These are phyloP conservation scores for Hypseocharis bilobata DNA, from an alignment of 441 rosid genomes.

Conservation along the genomic window DNA sequence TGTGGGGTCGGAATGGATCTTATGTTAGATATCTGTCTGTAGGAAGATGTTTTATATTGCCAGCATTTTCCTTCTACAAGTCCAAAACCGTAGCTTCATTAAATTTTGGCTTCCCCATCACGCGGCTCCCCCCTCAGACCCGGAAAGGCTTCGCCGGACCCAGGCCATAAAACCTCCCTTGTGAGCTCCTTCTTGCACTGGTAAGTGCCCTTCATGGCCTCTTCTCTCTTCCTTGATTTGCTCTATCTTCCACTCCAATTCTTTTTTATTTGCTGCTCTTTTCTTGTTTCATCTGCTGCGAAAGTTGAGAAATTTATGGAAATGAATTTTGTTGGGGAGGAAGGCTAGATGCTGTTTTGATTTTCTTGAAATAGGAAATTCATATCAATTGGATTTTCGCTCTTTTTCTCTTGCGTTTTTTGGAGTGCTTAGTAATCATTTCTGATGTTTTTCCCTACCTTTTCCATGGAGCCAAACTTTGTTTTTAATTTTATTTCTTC, in stretches of 20 bases:
- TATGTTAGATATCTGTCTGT: neutral
- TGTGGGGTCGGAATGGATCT: neutral
- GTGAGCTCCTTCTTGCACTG: too few species aligned
- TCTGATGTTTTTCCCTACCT: neutral
- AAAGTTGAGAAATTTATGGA: neutral
- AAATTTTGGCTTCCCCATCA: too few species aligned
- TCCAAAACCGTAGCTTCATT: too few species aligned
- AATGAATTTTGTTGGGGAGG: neutral
- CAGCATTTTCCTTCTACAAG: neutral
- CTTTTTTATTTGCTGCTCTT: too few species aligned
- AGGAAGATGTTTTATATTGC: neutral
- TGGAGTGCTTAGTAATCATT: neutral
- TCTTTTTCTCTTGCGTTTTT: neutral
- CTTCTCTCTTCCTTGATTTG: too few species aligned
- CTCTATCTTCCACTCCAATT: too few species aligned
- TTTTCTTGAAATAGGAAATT: constrained; percentile 12
- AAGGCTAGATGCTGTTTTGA: neutral
- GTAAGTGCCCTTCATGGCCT: too few species aligned
- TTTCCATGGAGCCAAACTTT: constrained; percentile 24
- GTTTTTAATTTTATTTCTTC: neutral
- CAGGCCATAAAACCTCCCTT: too few species aligned
- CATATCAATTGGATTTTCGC: neutral
- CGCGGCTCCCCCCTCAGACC: too few species aligned
- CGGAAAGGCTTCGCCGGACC: too few species aligned
- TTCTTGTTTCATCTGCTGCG: too few species aligned